These are phyloP conservation scores for Babesia caballi DNA, from an alignment of 169 alveolate species.

Conservation along the genomic window DNA sequence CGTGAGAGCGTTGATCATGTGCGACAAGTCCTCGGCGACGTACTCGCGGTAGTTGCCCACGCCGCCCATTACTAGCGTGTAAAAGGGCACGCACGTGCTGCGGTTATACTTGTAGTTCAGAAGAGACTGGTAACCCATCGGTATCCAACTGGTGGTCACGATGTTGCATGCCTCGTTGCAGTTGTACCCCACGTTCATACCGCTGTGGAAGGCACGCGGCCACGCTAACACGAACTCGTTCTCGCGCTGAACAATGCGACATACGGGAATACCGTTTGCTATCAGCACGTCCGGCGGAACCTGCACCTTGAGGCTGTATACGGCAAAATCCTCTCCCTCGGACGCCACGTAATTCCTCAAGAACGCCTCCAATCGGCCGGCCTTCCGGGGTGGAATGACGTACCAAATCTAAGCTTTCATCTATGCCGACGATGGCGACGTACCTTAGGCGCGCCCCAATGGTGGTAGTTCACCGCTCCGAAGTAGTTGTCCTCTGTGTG, in stretches of 20 bases:
- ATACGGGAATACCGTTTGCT: slow-evolving; percentile 80
- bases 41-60: slow-evolving; percentile 37
- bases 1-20: slow-evolving; percentile 22
- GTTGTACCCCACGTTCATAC: slow-evolving; percentile 91
- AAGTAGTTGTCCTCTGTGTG: slow-evolving; percentile 94
- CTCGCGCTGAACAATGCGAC: slow-evolving; percentile 80
- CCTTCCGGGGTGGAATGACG: slow-evolving; percentile 82
- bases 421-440: not conserved
- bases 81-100: slow-evolving; percentile 77
- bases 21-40: slow-evolving; percentile 11
- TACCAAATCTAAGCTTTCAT: slow-evolving; percentile 81
- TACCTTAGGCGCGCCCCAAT: slow-evolving; percentile 90
- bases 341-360: slow-evolving; percentile 62
- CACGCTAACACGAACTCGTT: slow-evolving; percentile 89
- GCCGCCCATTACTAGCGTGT: slow-evolving; percentile 53
- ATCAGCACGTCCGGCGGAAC: slow-evolving; percentile 84
- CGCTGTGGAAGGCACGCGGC: slow-evolving; percentile 90
- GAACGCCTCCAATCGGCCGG: slow-evolving; percentile 82
- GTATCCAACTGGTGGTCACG: slow-evolving; percentile 87
- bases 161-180: slow-evolving; percentile 95
- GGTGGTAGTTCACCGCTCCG: slow-evolving; percentile 90
- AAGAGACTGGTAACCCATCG: slow-evolving; percentile 75
- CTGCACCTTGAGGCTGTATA: slow-evolving; percentile 78
- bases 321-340: slow-evolving; percentile 71
- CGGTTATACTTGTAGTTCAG: slow-evolving; percentile 69